phyloP scores from a whole-genome alignment of 2,329 filamentous ascomycete species.

The Sporothrix globosa region DNA sequence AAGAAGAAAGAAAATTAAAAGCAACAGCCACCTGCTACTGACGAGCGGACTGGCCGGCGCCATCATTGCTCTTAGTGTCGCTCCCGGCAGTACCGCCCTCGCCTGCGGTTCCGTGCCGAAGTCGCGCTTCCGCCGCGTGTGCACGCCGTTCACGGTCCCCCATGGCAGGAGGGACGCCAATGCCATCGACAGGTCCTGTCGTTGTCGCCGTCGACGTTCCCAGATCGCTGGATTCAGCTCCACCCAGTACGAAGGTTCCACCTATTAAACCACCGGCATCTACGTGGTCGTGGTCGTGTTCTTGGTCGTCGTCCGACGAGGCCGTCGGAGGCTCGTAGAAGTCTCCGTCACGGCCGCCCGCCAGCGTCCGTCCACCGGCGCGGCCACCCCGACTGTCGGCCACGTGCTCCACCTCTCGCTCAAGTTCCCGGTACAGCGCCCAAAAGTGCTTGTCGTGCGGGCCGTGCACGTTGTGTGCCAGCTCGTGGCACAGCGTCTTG shows the following conservation, averaged over 20 bases:
- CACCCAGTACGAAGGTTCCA: slow-evolving; percentile 75
- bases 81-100: slow-evolving; percentile 29
- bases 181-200: slow-evolving; percentile 22
- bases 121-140: slow-evolving; percentile 69
- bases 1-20: neutral
- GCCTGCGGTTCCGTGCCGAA: slow-evolving; percentile 48
- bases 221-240: slow-evolving; percentile 44
- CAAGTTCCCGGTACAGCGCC: slow-evolving; percentile 84
- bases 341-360: slow-evolving; percentile 68
- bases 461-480: slow-evolving; percentile 87
- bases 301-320: slow-evolving; percentile 36
- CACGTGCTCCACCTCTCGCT: slow-evolving; percentile 72
- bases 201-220: slow-evolving; percentile 42
- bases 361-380: slow-evolving; percentile 61
- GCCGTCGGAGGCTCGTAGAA: slow-evolving; percentile 55
- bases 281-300: slow-evolving; percentile 53
- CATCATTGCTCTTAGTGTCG: neutral
- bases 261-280: slow-evolving; percentile 79
- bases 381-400: slow-evolving; percentile 75
- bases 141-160: slow-evolving; percentile 75
- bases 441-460: slow-evolving; percentile 88
- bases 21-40: neutral
- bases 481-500: slow-evolving; percentile 90
- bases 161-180: slow-evolving; percentile 44
- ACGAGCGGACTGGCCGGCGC: neutral